Conservation (phyloP, 2,329 filamentous ascomycete species). For the Penicillium sp. region DNA sequence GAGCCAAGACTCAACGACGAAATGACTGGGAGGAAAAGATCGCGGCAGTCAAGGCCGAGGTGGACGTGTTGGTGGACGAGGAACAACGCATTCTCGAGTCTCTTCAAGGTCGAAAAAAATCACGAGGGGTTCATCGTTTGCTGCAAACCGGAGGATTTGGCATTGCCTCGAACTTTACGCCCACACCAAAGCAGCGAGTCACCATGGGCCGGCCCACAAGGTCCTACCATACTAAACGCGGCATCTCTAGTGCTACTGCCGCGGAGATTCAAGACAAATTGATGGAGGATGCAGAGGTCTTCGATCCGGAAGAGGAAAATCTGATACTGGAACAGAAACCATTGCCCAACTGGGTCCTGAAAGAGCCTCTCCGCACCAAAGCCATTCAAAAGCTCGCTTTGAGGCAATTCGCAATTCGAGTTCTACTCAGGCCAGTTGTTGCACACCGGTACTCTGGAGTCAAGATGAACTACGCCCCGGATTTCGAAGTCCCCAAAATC, state of each 20-base stretch:
- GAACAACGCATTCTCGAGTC: slow-evolving; percentile 41
- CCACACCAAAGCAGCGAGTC: slow-evolving; percentile 12
- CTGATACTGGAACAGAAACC: slow-evolving; percentile 22
- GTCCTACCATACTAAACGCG: slow-evolving; percentile 24
- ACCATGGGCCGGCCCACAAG: slow-evolving; percentile 18
- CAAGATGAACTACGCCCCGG: slow-evolving; percentile 35
- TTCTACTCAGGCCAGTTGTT: slow-evolving; percentile 44
- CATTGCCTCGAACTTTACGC: slow-evolving; percentile 20
- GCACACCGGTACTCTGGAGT: slow-evolving; percentile 44
- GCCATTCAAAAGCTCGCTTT: slow-evolving; percentile 45
- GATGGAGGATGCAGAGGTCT: slow-evolving; percentile 11
- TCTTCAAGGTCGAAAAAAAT: slow-evolving; percentile 31
- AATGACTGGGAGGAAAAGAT: slow-evolving; percentile 48
- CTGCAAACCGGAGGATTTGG: slow-evolving; percentile 32
- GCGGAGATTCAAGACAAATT: slow-evolving; percentile 14
- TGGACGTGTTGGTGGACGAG: slow-evolving; percentile 43
- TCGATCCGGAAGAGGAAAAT: slow-evolving; percentile 23
- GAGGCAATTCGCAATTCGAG: slow-evolving; percentile 43
- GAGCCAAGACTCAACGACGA: slow-evolving; percentile 44
- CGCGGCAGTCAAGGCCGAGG: slow-evolving; percentile 48
- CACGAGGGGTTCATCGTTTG: slow-evolving; percentile 20
- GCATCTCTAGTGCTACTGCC: slow-evolving; percentile 4
- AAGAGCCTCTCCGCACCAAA: slow-evolving; percentile 37
- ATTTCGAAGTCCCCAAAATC: slow-evolving; percentile 33
- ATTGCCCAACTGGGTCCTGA: slow-evolving; percentile 33